Evolutionary conservation across 2,329 filamentous ascomycete genomes (phyloP).

Genomic region (Eurotiales sp.): DNA sequence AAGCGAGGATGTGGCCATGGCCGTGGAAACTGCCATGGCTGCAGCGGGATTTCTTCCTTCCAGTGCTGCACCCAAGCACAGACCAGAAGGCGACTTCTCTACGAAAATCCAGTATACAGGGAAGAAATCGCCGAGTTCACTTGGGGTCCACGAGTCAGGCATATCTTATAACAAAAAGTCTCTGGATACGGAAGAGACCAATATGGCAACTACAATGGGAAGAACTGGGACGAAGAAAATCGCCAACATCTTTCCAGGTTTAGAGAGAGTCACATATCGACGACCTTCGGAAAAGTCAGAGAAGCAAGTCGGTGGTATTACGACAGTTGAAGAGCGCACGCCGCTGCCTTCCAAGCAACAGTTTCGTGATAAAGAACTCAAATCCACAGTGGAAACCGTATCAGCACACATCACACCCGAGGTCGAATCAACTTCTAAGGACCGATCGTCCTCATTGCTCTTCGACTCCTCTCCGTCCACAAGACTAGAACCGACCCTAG

Average conservation of each 20-base stretch:
- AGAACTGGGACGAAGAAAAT: conserved; percentile 24
- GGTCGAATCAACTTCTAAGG: conserved; percentile 25
- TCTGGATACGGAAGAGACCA: not conserved
- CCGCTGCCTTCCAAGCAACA: not conserved
- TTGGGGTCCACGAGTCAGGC: conserved; percentile 3
- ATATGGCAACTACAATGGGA: not conserved
- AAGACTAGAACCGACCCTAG: conserved; percentile 18
- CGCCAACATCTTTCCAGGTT: conserved; percentile 32
- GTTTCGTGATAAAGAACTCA: not conserved
- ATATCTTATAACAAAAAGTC: not conserved
- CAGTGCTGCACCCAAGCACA: not conserved
- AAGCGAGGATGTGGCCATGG: conserved; percentile 12
- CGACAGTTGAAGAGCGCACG: not conserved
- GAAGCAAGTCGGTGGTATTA: conserved; percentile 18
- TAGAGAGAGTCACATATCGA: conserved; percentile 32
- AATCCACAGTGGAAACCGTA: conserved; percentile 6
- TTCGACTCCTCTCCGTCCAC: conserved; percentile 39
- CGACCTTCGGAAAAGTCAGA: conserved; percentile 21
- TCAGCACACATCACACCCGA: conserved; percentile 14
- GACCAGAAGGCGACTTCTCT: not conserved
- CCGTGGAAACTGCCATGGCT: conserved; percentile 10
- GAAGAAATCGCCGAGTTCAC: not conserved
- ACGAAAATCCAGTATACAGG: not conserved
- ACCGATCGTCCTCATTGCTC: conserved; percentile 42
- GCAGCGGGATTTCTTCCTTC: conserved; percentile 12